Conservation (phyloP, 768 basidiomycete species). For the Nidula microcarpa region DNA sequence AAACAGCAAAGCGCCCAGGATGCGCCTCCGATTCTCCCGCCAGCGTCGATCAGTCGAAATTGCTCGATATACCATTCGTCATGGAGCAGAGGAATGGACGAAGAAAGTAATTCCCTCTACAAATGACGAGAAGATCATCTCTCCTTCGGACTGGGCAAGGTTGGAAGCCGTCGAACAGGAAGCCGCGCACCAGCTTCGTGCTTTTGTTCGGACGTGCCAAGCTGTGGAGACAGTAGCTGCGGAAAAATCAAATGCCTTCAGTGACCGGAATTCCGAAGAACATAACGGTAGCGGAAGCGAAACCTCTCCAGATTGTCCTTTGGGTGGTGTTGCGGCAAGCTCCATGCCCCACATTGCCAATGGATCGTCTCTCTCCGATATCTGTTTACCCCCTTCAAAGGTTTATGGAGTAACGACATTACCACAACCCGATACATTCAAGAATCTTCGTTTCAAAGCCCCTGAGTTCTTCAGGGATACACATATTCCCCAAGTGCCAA, state of each 20-base stretch:
- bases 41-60: constrained; percentile 28
- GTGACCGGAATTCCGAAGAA: no score
- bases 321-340: no score
- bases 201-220: constrained; percentile 22
- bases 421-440: neutral
- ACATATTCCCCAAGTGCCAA: neutral
- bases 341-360: neutral
- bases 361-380: neutral
- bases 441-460: neutral
- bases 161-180: constrained; percentile 22
- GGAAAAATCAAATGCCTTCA: constrained; percentile 3
- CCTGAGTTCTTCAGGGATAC: neutral
- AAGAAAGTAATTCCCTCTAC: constrained; percentile 20
- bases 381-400: neutral
- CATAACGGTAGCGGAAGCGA: no score
- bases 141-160: neutral
- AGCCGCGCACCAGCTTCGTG: constrained; percentile 15
- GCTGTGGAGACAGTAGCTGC: constrained; percentile 10
- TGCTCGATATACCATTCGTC: constrained; percentile 23
- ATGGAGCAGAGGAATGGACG: constrained; percentile 34
- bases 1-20: constrained; percentile 10
- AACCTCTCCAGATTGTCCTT: neutral
- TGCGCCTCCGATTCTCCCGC: constrained; percentile 36
- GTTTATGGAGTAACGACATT: neutral
- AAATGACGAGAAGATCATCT: neutral